Base-by-base conservation (phyloP, 768 basidiomycete genomes). In the Psilocybe sp. region DNA sequence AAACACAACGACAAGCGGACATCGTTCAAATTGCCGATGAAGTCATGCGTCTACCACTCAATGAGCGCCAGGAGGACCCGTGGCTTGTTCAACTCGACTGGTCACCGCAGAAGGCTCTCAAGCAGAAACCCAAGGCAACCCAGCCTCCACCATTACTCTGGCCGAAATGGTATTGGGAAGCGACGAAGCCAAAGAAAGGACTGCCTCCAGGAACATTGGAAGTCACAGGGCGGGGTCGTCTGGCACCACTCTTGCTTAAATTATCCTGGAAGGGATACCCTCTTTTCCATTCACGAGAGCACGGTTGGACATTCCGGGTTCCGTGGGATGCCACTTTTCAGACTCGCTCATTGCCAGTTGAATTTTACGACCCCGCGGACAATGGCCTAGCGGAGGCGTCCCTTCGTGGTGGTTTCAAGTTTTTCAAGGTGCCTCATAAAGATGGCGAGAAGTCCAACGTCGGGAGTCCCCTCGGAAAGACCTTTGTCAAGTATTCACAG, bases 151-250 rank as follows among this genome's bases (percentile, higher is more conserved):
- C 77, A 0, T 76, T 84, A 0, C 47, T 74, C n/a, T 98, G 95
- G 93, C 96, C 95, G 1, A 89, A 91, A 64, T 98, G 97, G 97
- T 99, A 91, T 62, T 93, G 87, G 89, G 94, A 98, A 19, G 79
- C 92, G 3, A 74, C 86, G 2, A 84, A 76, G 58, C 90, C 87
- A 3, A 87, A 80, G 69, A 85, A 84, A 63, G 83, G 73, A 50
- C 60, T 73, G 49, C 72, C 79, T 5, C 84, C 83, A 1, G 92
- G 87, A 16, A 80, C 84, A 2, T 77, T 97, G 23, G 92, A 98
- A 61, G 71, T 98, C 54, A 93, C 93, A 5, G 81, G 87, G 20
- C 84, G 91, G 47, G 92, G 82, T 56, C 83, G 88, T 20, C 75
- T 92, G 38, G 82, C 94, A 0, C 92, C 95, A 0, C 72, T 97